Evolutionary conservation across 2,329 filamentous ascomycete genomes (phyloP), one percentile per base, ranked within the genome.

Genomic region (Penicillium sp.): DNA sequence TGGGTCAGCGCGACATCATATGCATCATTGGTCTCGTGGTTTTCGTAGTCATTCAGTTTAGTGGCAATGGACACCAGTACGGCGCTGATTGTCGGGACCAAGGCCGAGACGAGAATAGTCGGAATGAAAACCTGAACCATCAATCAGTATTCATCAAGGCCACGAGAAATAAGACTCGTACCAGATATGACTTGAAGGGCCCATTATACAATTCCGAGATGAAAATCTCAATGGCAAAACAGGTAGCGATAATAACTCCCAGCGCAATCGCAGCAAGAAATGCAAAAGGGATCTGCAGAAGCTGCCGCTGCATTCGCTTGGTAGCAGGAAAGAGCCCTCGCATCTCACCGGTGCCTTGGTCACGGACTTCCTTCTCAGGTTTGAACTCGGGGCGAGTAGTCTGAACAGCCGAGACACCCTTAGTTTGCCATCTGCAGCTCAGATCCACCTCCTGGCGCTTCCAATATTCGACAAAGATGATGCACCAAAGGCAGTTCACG

Each of bases 221-320:
- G 70, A 97, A 97, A 39, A 98, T 90, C 68, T 98, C 93, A 56
- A 98, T 91, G 3, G 85, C 87, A 68, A 97, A 97, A 67, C 89
- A 95, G 11, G 82, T 84, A 7, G 87, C 84, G 57, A 97, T 96
- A 50, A 98, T 77, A n/a, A 83, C 82, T 2, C 91, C 93, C 9
- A 98, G 77, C 1, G 85, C 79, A 27, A 82, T 54, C 4, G 84
- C 74, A 26, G 89, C 89, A n/a, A 82, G 76, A 9, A 95, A 62
- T 0, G 89, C 88, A 68, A 98, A 97, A 0, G 90, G 90, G 3
- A 94, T 74, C 66, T 94, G 87, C n/a, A 95, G 76, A 34, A 93
- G 67, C 69, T 96, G 90, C 26, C 86, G 81, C 60, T 82, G 75
- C n/a, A 95, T 73, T 27, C 90, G 80, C 71, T 88, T 91, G 37